These are phyloP conservation scores for Solanum rostratum DNA, from an alignment of 257 asterid species.

Conservation along the genomic window DNA sequence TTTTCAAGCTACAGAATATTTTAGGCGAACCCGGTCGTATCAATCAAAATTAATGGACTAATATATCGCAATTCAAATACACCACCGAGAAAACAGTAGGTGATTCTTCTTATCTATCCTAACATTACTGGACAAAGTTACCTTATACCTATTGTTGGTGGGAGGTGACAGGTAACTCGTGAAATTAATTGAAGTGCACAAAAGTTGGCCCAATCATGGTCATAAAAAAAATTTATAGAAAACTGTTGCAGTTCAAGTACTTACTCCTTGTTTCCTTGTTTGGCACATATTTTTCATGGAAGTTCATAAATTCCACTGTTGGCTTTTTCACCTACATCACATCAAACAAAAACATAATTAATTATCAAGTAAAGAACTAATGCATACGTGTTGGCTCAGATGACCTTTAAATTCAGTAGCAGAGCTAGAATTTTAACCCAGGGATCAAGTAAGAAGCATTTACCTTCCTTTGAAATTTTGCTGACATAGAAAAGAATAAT, in stretches of 20 bases:
- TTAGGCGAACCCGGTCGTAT: neutral
- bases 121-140: no score
- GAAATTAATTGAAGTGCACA: no score
- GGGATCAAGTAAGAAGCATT: no score
- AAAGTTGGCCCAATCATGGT: no score
- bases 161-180: no score
- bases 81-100: no score
- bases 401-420: neutral
- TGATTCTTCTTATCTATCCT: no score
- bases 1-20: neutral
- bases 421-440: neutral
- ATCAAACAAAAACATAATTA: neutral
- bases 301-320: slow-evolving; percentile 22
- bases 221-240: neutral
- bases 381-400: no score
- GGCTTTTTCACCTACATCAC: slow-evolving; percentile 35
- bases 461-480: slow-evolving; percentile 38
- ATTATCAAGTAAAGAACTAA: neutral
- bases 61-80: no score
- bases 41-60: neutral
- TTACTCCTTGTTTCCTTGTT: slow-evolving; percentile 48
- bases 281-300: slow-evolving; percentile 35
- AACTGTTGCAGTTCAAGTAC: neutral
- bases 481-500: slow-evolving; percentile 57
- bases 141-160: no score